Percentiles rank a stretch among this genome's conserved stretches.
phyloP scores from a whole-genome alignment of 768 basidiomycete genomes.

The Mycena polygramma region DNA sequence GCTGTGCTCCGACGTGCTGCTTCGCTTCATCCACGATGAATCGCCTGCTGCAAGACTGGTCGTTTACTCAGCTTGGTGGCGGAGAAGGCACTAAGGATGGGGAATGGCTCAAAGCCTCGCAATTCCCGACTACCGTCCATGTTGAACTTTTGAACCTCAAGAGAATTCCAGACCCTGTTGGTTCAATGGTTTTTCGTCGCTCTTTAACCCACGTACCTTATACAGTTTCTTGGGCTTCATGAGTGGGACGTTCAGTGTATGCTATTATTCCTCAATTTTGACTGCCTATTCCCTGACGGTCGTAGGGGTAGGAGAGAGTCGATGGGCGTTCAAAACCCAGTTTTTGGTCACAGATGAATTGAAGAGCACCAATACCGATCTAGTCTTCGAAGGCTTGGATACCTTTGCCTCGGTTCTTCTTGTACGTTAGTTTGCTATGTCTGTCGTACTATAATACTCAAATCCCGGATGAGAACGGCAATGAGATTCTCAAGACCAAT shows the following conservation, averaged over 20 bases:
- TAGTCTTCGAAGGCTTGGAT: conserved; percentile 93
- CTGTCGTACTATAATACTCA: not conserved
- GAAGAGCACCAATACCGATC: conserved; percentile 65
- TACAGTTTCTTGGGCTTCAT: conserved; percentile 82
- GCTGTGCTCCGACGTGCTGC: too few species aligned
- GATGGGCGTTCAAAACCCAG: conserved; percentile 85
- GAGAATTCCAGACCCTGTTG: conserved; percentile 87
- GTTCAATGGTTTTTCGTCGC: conserved; percentile 40
- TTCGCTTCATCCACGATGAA: conserved; percentile 10
- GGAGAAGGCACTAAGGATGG: conserved; percentile 68
- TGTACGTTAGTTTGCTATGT: conserved; percentile 50
- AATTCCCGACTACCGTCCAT: conserved; percentile 89
- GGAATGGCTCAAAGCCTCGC: conserved; percentile 75
- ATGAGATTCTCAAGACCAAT: conserved; percentile 78
- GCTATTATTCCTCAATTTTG: not conserved
- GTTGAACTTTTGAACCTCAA: conserved; percentile 82
- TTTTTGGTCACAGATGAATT: conserved; percentile 70
- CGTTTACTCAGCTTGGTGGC: conserved; percentile 76
- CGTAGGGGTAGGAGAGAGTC: conserved; percentile 88
- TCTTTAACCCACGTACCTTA: conserved; percentile 9
- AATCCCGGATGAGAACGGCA: conserved; percentile 69
- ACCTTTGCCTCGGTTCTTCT: conserved; percentile 84
- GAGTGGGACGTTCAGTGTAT: conserved; percentile 93
- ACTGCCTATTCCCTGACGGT: not conserved
- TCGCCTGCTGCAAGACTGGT: conserved; percentile 64